Percentiles rank a stretch among this genome's conserved stretches.
Conservation (phyloP, 78 protist genomes). For the Dictyostelium purpureum region DNA sequence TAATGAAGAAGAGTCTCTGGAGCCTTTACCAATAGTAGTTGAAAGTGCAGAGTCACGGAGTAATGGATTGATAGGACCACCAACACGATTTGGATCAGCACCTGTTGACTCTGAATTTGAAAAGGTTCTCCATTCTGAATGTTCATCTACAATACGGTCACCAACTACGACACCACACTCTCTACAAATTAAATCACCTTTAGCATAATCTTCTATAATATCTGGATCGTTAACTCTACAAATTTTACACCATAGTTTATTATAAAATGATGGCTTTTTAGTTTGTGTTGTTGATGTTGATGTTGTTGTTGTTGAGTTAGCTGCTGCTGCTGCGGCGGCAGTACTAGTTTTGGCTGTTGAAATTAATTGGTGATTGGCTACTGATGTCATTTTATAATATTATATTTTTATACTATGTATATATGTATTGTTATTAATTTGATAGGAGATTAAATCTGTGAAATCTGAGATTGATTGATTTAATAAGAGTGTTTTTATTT, state of each 20-base stretch:
- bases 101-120: slow-evolving; percentile 57
- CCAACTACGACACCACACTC: slow-evolving; percentile 64
- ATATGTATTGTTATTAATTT: neutral
- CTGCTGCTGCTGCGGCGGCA: neutral
- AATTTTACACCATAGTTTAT: slow-evolving; percentile 21
- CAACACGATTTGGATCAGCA: slow-evolving; percentile 79
- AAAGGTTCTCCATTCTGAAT: slow-evolving; percentile 73
- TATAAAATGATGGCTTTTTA: neutral
- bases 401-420: too few species aligned
- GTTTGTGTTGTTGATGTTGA: neutral
- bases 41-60: slow-evolving; percentile 49
- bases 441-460: neutral
- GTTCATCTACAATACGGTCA: slow-evolving; percentile 77
- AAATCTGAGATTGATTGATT: neutral
- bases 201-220: slow-evolving; percentile 64
- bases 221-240: slow-evolving; percentile 65
- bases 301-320: neutral
- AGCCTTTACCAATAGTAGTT: slow-evolving; percentile 67
- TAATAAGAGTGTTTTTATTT: too few species aligned
- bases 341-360: too few species aligned
- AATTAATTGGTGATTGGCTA: too few species aligned
- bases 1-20: slow-evolving; percentile 45
- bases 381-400: too few species aligned
- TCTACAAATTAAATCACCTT: slow-evolving; percentile 75
- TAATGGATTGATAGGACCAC: slow-evolving; percentile 71